Percentiles rank a stretch among this genome's conserved stretches.
phyloP scores from a whole-genome alignment of 257 asterid genomes.

The Apocynum venetum region DNA sequence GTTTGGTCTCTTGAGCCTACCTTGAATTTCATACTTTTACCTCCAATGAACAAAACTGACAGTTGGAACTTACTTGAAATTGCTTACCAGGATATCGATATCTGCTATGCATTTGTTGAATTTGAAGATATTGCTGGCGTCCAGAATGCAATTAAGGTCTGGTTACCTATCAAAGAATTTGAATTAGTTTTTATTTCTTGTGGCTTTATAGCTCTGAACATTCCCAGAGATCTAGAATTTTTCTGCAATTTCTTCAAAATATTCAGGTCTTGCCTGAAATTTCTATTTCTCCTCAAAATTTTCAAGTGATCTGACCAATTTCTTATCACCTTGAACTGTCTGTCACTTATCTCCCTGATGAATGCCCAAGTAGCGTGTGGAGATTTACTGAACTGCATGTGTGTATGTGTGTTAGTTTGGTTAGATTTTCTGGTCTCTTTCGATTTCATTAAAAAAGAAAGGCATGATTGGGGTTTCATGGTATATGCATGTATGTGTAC shows the following conservation, averaged over 20 bases:
- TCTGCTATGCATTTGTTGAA: constrained; percentile 94
- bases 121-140: constrained; percentile 89
- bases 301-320: not conserved
- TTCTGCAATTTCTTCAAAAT: not conserved
- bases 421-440: not conserved
- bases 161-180: constrained; percentile 13
- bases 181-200: not conserved
- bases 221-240: not conserved
- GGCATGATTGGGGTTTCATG: not conserved
- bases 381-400: not conserved
- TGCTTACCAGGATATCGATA: constrained; percentile 80
- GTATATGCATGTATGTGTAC: not conserved
- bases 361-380: not conserved
- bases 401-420: not conserved
- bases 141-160: constrained; percentile 91
- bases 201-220: not conserved
- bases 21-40: not conserved
- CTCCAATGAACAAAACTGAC: constrained; percentile 3
- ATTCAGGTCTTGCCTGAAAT: not conserved
- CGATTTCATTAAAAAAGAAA: not conserved
- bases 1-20: constrained; percentile 35
- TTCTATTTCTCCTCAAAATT: not conserved
- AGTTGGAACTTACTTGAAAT: not conserved
- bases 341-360: not conserved
- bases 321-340: too few species aligned